Evolutionary conservation across 768 basidiomycete genomes (phyloP).

Genomic region (Suillus alpinus): DNA sequence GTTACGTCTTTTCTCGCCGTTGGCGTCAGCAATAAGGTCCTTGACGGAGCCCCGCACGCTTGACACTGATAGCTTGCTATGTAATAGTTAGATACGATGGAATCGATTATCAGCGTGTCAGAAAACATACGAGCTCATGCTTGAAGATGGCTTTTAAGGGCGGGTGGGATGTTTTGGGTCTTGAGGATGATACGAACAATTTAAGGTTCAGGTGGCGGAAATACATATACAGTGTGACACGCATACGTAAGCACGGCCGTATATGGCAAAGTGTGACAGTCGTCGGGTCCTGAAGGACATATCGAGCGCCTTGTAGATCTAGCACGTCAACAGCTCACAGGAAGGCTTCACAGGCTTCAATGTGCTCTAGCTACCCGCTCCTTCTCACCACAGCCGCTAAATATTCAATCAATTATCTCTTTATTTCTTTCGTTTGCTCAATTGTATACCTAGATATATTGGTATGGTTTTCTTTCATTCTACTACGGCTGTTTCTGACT

Average conservation of each 20-base stretch:
- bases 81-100: conserved; percentile 19
- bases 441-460: neutral
- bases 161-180: conserved; percentile 12
- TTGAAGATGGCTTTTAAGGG: conserved; percentile 13
- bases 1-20: conserved; percentile 87
- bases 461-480: neutral
- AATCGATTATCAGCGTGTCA: conserved; percentile 7
- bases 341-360: neutral
- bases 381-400: neutral
- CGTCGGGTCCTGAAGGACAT: neutral
- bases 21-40: conserved; percentile 81
- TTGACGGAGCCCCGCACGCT: conserved; percentile 99
- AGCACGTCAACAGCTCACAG: conserved; percentile 5
- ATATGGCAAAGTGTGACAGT: conserved; percentile 9
- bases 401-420: conserved; percentile 2
- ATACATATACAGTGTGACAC: conserved; percentile 35
- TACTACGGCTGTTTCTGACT: neutral
- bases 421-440: neutral
- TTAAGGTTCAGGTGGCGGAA: conserved; percentile 31
- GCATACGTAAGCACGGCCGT: conserved; percentile 10
- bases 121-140: conserved; percentile 28
- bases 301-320: conserved; percentile 12
- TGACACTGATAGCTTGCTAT: conserved; percentile 93
- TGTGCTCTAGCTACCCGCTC: neutral
- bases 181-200: conserved; percentile 23